Base-by-base conservation (phyloP, 23 red algal species). In the Gracilaria caudata region DNA sequence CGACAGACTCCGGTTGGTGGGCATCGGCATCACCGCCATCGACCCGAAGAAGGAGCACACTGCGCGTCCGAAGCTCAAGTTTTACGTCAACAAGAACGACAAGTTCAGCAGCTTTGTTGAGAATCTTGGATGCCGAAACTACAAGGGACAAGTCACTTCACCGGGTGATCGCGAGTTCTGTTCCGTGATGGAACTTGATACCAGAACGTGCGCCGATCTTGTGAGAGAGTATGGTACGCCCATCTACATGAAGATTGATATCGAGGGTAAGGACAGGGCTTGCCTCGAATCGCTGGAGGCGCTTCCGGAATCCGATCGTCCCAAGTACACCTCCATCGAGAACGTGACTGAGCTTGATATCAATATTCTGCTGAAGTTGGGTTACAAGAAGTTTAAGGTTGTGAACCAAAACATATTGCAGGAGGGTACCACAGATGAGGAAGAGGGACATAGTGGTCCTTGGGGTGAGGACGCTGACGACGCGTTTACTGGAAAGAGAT, bases 401-500 rank as follows among this genome's bases (percentile, higher is more conserved):
- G 82, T 86, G 11, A 73, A 72, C 26, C 82, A 86, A 56, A 59
- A 57, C 34, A 17, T 86, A 3, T 28, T 86, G 45, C 64, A 54
- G 28, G 46, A 59, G 82, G 82, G 64, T 29, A 76, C 45, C 17
- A 57, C 29, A 6, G 65, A 44, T 20, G 54, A 54, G 66, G 82
- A 43, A 45, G 71, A 51, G 36, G 60, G 51, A 28, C 70, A 75
- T 19, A 75, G 70, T 47, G 87, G 87, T 13, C 87, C 87, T 54
- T 90, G 74, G 74, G 87, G 87, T 1, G 87, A 90, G n/a, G 74
- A 79, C 0, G 87, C 87, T 23, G 59, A 43, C 5, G 87, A 90
- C 49, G 77, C 56, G 26, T 61, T 80, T 44, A 17, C 14, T 20
- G 87, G 76, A 21, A 61, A 73, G 24, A 77, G 47, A 70, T 90